phyloP scores from a whole-genome alignment of 2,329 filamentous ascomycete species.

The Biscogniauxia mediterranea region DNA sequence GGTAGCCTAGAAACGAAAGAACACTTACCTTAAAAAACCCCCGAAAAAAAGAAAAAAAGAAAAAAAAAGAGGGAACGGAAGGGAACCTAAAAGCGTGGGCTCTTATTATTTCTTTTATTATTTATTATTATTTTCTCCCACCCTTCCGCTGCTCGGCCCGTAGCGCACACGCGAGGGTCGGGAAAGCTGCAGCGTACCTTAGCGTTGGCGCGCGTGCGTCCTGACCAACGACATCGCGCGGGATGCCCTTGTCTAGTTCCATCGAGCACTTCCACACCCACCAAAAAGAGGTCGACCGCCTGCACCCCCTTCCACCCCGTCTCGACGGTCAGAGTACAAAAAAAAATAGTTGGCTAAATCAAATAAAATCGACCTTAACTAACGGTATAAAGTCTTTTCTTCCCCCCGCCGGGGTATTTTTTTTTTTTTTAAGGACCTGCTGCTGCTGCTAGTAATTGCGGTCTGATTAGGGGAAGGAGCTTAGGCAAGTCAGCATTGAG shows the following conservation, averaged over 20 bases:
- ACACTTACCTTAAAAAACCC: not conserved
- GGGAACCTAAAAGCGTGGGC: not conserved
- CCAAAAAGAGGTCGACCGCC: not conserved
- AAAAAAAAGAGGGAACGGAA: not conserved
- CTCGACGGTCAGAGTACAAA: not conserved
- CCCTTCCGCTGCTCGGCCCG: not conserved
- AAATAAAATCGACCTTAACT: not conserved
- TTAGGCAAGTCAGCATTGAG: too few relatives aligned
- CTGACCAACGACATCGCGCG: not conserved
- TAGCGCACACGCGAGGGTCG: not conserved
- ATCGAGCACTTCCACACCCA: not conserved
- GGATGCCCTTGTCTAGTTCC: not conserved
- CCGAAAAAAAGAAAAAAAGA: not conserved
- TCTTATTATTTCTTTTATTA: too few relatives aligned
- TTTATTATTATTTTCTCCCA: too few relatives aligned
- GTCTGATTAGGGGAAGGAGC: too few relatives aligned
- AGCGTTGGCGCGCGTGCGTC: not conserved
- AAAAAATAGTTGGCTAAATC: not conserved
- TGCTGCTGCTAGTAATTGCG: too few relatives aligned
- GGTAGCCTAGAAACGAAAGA: not conserved
- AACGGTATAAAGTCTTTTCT: not conserved
- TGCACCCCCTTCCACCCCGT: too few relatives aligned
- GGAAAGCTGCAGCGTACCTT: not conserved
- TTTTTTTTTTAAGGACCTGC: too few relatives aligned
- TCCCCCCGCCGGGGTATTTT: too few relatives aligned